Conservation (phyloP, 768 basidiomycete species). For the Psilocybe azurescens region DNA sequence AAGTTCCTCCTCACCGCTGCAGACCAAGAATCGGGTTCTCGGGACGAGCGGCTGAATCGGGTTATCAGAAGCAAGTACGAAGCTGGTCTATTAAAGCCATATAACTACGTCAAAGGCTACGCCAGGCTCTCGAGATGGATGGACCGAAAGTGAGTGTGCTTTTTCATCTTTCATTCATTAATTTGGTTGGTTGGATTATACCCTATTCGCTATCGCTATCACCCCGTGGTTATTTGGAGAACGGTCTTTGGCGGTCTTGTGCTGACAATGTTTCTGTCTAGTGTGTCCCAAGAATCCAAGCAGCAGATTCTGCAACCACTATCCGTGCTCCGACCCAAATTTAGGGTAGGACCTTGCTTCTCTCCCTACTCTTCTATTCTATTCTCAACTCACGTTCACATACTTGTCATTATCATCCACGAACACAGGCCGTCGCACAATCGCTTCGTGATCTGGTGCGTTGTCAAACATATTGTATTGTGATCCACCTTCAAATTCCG, state of each 20-base stretch:
- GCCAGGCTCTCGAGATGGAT: constrained; percentile 92
- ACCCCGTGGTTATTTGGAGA: neutral
- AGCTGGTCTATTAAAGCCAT: constrained; percentile 92
- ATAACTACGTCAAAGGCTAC: constrained; percentile 97
- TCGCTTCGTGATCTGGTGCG: constrained; percentile 81
- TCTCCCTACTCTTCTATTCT: neutral
- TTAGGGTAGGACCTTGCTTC: constrained; percentile 58
- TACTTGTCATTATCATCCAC: constrained; percentile 3
- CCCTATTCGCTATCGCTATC: neutral
- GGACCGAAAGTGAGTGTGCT: constrained; percentile 76
- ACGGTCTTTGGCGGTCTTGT: neutral
- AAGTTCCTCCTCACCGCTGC: constrained; percentile 92
- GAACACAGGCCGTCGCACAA: constrained; percentile 72
- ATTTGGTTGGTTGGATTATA: neutral
- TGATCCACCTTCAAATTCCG: constrained; percentile 11
- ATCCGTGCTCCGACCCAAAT: constrained; percentile 84
- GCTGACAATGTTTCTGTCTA: constrained; percentile 31
- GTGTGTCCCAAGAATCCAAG: constrained; percentile 89
- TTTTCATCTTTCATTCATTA: neutral
- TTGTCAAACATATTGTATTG: neutral
- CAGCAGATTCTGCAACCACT: constrained; percentile 92
- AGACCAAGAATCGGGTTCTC: constrained; percentile 89
- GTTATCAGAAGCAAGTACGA: constrained; percentile 98
- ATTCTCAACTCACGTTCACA: neutral
- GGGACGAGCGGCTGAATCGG: constrained; percentile 87